phyloP scores from a whole-genome alignment of 176 grass and related monocot species.

The Musa troglodytarum region DNA sequence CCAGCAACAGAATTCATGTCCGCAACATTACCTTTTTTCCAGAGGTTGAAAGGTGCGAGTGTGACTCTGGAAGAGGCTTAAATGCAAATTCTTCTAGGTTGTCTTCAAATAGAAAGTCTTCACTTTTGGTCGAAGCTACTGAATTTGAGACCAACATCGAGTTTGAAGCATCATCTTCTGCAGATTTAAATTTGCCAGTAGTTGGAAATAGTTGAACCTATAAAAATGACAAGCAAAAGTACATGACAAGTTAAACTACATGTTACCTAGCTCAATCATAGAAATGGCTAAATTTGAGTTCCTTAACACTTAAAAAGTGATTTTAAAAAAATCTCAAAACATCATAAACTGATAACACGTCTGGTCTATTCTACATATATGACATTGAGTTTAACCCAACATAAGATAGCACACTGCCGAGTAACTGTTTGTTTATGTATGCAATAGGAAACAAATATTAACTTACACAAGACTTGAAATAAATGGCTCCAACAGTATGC shows the following conservation, averaged over 20 bases:
- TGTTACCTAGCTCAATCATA: too few species aligned
- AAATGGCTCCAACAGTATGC: not conserved
- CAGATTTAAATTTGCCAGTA: constrained; percentile 67
- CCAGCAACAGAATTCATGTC: not conserved
- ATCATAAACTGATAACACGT: too few species aligned
- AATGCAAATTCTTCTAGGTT: constrained; percentile 57
- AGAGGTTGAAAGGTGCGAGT: constrained; percentile 35
- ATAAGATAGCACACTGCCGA: not conserved
- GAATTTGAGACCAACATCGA: constrained; percentile 19
- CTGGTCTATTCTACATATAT: too few species aligned
- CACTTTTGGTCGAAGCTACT: constrained; percentile 6
- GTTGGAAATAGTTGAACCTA: constrained; percentile 84
- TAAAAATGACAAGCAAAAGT: constrained; percentile 21
- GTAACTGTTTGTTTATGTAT: not conserved
- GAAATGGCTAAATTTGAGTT: too few species aligned
- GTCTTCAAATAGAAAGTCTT: constrained; percentile 33
- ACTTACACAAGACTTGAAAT: not conserved
- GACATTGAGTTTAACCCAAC: too few species aligned
- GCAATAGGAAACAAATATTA: not conserved
- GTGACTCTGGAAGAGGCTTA: constrained; percentile 42
- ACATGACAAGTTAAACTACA: not conserved
- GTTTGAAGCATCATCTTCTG: constrained; percentile 17
- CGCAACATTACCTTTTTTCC: constrained; percentile 47
- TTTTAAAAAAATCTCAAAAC: too few species aligned
- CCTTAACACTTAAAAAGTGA: not conserved